Base-by-base conservation (phyloP, 202 grass and related monocot genomes). In the Hordeum pubiflorum region DNA sequence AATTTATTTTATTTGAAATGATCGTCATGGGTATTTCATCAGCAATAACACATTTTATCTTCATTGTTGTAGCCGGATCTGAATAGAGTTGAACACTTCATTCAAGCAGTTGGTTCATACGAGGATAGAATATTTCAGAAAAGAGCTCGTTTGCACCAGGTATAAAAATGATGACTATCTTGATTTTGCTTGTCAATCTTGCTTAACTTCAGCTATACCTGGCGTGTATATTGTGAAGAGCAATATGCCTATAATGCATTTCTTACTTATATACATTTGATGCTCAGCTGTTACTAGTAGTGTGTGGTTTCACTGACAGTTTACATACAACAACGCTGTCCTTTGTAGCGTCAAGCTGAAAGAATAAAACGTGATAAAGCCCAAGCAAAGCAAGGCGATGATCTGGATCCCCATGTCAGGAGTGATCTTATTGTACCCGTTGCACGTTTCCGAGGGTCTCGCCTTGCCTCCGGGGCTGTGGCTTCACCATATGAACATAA, bases 51-150 rank as follows among this genome's bases (percentile, higher is more conserved):
- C 75, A 34, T 71, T 81, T 78, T n/a, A 84, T 26, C 55, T 80
- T 77, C 90, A 22, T 73, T 90, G 40, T 72, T 80, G 75, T 77
- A 99, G 96, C 92, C 86, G 20, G 82, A 97, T 87, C 63, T 94
- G 46, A 63, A 76, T 52, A 92, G 69, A 78, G 92, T 97, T 26
- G 96, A 97, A 73, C 92, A 97, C 84, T 97, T 94, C 75, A 94
- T 97, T 92, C 95, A 96, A 83, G 92, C 92, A 82, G 85, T 96
- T 39, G 96, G 96, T 59, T 86, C 89, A 13, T 96, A 86, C 38
- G 96, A 99, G 77, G 96, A 96, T 84, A 91, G 63, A 74, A 99
- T 99, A 87, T 99, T 99, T 89, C 90, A 93, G 87, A 99, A 99
- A 89, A 99, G 96, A 69, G 82, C 89, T 72, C 90, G 87, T 7